A percentile compares a stretch with the other conserved stretches of the same genome.
Conservation (phyloP, 352 stramenopile species). For the Phytophthora pistaciae region DNA sequence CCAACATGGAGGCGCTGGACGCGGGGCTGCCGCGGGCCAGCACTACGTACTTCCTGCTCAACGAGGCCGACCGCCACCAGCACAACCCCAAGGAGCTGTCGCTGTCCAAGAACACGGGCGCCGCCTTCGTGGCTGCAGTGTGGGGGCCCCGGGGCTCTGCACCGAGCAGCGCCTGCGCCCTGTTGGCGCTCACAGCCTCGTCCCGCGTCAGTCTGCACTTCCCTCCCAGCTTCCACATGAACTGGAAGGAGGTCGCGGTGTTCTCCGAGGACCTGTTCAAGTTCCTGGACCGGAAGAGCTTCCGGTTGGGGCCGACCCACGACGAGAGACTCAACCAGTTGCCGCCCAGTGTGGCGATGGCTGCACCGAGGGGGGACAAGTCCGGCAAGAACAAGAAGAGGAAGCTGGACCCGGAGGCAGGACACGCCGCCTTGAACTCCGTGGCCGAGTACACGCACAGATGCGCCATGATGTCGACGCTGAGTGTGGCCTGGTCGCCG, state of each 20-base stretch:
- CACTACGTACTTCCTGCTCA: slow-evolving; percentile 70
- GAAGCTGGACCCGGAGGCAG: slow-evolving; percentile 18
- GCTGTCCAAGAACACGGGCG: slow-evolving; percentile 78
- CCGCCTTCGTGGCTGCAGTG: slow-evolving; percentile 61
- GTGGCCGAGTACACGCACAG: slow-evolving; percentile 69
- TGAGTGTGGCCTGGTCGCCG: slow-evolving; percentile 77
- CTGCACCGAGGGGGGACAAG: slow-evolving; percentile 30
- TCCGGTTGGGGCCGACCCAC: slow-evolving; percentile 37
- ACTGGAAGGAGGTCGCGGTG: slow-evolving; percentile 75
- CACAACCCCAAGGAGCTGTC: slow-evolving; percentile 88
- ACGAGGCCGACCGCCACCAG: slow-evolving; percentile 75
- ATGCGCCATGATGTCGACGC: slow-evolving; percentile 68
- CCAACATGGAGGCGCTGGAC: slow-evolving; percentile 51
- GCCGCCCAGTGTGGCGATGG: slow-evolving; percentile 30
- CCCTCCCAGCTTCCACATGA: slow-evolving; percentile 82
- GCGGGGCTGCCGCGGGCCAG: slow-evolving; percentile 38
- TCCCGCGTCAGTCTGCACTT: slow-evolving; percentile 77
- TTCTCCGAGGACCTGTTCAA: slow-evolving; percentile 76
- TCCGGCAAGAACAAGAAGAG: slow-evolving; percentile 28
- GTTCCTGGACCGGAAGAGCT: slow-evolving; percentile 63
- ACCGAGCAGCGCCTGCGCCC: slow-evolving; percentile 72
- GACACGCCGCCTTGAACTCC: slow-evolving; percentile 32
- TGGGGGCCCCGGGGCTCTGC: slow-evolving; percentile 83
- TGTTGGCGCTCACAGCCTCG: slow-evolving; percentile 69
- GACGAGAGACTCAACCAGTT: slow-evolving; percentile 26